phyloP scores from a whole-genome alignment of 1,139 yeast species.

The Taiozyma onychis region DNA sequence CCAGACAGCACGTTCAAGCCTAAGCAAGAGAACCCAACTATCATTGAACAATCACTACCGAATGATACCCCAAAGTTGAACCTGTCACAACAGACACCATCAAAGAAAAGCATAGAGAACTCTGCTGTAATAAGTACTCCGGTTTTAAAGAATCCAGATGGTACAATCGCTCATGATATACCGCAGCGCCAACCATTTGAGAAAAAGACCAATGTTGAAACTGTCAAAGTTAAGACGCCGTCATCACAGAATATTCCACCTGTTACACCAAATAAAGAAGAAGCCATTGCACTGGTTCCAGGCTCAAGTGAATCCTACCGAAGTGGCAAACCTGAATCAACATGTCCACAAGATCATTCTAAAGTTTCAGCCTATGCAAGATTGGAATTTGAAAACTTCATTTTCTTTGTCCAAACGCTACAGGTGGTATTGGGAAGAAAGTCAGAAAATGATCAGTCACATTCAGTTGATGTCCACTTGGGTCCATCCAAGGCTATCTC shows the following conservation, averaged over 20 bases:
- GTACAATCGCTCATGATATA: conserved; percentile 3
- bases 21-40: conserved; percentile 7
- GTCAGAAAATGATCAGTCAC: conserved; percentile 61
- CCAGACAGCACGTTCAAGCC: not conserved
- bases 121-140: not conserved
- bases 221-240: not conserved
- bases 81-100: not conserved
- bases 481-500: conserved; percentile 91
- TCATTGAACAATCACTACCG: conserved; percentile 4
- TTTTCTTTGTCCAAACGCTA: conserved; percentile 91
- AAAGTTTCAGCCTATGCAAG: conserved; percentile 91
- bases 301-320: conserved; percentile 2
- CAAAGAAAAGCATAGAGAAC: not conserved
- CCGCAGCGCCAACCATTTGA: not conserved
- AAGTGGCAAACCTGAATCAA: not conserved
- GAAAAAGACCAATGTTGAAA: not conserved
- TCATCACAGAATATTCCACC: not conserved
- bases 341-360: conserved; percentile 29
- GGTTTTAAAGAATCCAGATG: conserved; percentile 2
- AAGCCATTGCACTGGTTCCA: conserved; percentile 11
- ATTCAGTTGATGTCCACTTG: conserved; percentile 83
- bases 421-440: conserved; percentile 90
- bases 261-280: not conserved
- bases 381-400: conserved; percentile 84
- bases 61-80: not conserved